These are phyloP conservation scores for Galerina sulciceps DNA, from an alignment of 768 basidiomycete genomes.

Conservation along the genomic window DNA sequence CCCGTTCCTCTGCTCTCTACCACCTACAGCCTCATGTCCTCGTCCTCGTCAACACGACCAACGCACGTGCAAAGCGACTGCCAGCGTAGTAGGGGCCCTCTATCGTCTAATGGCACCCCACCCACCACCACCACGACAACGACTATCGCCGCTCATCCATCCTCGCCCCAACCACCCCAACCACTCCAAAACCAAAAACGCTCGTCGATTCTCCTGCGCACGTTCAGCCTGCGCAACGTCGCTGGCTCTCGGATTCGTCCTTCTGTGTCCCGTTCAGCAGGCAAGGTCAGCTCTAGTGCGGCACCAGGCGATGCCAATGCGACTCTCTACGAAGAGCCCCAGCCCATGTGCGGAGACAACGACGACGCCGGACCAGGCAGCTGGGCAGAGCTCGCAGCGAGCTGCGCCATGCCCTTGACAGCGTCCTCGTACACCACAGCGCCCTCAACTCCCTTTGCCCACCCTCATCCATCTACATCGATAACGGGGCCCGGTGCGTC, in stretches of 20 bases:
- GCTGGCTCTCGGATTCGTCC: neutral
- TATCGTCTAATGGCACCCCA: too few species aligned
- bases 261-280: neutral
- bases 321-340: neutral
- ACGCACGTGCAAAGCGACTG: slow-evolving; percentile 5
- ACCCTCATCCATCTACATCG: neutral
- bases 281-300: neutral
- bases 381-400: too few species aligned
- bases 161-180: neutral
- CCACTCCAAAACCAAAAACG: neutral
- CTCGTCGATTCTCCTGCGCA: slow-evolving; percentile 1
- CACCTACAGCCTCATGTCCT: slow-evolving; percentile 1
- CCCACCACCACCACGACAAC: neutral
- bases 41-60: neutral
- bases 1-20: neutral
- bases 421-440: too few species aligned
- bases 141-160: neutral
- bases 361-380: too few species aligned
- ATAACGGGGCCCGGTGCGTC: neutral
- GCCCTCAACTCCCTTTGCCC: too few species aligned
- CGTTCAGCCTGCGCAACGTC: slow-evolving; percentile 4
- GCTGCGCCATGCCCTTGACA: too few species aligned
- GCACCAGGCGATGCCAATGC: neutral
- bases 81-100: neutral
- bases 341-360: too few species aligned